Conservation (phyloP, 164 flowering plant genomes). For the Akebia trifoliata region DNA sequence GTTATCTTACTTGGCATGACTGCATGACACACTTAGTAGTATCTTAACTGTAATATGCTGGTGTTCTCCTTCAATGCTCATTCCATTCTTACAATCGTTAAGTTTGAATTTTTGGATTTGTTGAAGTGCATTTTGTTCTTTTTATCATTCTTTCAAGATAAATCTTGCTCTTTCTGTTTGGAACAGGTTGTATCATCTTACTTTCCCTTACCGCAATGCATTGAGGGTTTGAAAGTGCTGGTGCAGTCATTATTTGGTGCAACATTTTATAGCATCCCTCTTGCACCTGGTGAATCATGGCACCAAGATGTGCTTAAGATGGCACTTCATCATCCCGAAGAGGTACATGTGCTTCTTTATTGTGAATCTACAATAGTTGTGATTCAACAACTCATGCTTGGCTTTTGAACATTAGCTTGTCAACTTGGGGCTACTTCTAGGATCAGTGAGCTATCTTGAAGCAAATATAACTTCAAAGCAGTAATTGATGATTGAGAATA, state of each 20-base stretch:
- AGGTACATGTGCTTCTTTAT: constrained; percentile 42
- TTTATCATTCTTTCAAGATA: background rate
- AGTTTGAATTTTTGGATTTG: constrained; percentile 2
- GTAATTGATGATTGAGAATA: background rate
- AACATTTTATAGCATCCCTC: constrained; percentile 49
- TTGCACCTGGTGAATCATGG: constrained; percentile 96
- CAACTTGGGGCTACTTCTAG: background rate
- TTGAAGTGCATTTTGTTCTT: background rate
- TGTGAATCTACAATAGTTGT: background rate
- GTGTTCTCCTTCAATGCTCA: no score
- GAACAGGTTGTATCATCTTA: constrained; percentile 78
- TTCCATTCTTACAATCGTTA: background rate
- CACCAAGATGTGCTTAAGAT: constrained; percentile 85
- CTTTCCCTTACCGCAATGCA: constrained; percentile 78
- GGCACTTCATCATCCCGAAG: constrained; percentile 86
- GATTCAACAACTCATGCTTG: background rate
- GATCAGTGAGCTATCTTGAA: background rate
- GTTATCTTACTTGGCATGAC: background rate
- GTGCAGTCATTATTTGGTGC: constrained; percentile 88
- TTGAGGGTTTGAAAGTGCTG: constrained; percentile 80
- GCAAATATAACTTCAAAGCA: background rate
- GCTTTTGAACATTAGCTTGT: constrained; percentile 1
- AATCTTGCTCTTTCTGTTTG: constrained; percentile 11
- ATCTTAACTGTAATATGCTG: background rate
- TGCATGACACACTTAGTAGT: background rate